Conservation (phyloP, 106 monocot species). For the Dendrobium nobile region DNA sequence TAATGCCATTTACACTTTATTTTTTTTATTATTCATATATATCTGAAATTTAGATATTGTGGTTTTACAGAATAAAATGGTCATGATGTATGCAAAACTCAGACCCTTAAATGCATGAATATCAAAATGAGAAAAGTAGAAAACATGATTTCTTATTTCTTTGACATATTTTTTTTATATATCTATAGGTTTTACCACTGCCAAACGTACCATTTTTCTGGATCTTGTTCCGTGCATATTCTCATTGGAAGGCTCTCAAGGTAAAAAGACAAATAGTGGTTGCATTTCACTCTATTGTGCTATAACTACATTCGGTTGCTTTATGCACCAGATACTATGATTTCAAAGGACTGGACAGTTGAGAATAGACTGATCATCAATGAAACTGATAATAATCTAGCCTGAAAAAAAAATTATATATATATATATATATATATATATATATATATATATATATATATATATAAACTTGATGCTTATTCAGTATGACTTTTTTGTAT, state of each 20-base stretch:
- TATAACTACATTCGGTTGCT: not conserved
- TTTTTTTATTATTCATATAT: not conserved
- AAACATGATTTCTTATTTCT: not conserved
- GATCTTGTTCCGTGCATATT: slow-evolving; percentile 83
- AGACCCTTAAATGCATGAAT: not conserved
- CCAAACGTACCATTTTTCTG: slow-evolving; percentile 94
- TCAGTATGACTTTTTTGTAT: too few relatives aligned
- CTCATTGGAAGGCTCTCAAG: slow-evolving; percentile 88
- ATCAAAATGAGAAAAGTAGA: not conserved
- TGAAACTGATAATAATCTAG: not conserved
- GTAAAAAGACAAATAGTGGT: slow-evolving; percentile 17
- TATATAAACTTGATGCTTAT: too few relatives aligned
- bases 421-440: too few relatives aligned
- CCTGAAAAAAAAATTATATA: not conserved
- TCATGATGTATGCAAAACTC: not conserved
- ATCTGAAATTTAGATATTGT: not conserved
- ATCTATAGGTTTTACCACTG: slow-evolving; percentile 66
- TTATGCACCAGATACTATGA: not conserved
- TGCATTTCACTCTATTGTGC: not conserved
- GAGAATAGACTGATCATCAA: not conserved
- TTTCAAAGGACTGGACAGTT: not conserved
- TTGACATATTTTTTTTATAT: not conserved
- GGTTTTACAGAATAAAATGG: not conserved
- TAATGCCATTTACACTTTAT: not conserved
- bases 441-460: too few relatives aligned